These are phyloP conservation scores for Zarea fungicola DNA, from an alignment of 2,329 filamentous ascomycete genomes.

Conservation along the genomic window DNA sequence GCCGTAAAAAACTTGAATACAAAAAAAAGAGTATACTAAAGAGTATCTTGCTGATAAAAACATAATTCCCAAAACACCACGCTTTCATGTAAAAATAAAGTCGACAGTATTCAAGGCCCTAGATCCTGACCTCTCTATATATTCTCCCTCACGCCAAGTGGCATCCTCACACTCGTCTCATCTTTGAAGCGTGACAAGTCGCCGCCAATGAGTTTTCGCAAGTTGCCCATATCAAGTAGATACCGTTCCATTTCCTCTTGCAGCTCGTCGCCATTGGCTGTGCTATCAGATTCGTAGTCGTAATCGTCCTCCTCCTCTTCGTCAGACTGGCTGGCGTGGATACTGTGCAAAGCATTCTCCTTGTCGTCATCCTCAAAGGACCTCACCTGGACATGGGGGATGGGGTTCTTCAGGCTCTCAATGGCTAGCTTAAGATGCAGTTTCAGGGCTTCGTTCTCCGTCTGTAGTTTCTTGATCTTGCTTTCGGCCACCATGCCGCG, in stretches of 20 bases:
- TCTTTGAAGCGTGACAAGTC: constrained; percentile 67
- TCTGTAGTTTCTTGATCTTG: constrained; percentile 86
- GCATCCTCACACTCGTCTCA: constrained; percentile 51
- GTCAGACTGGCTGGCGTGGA: constrained; percentile 35
- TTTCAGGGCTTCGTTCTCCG: constrained; percentile 83
- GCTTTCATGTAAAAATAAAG: constrained; percentile 16
- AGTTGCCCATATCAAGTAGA: constrained; percentile 75
- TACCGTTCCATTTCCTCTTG: constrained; percentile 83
- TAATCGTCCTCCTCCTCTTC: constrained; percentile 58
- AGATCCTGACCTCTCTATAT: no score
- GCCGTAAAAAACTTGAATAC: background rate
- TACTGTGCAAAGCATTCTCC: constrained; percentile 29
- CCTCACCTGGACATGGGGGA: constrained; percentile 53
- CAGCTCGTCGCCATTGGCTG: constrained; percentile 54
- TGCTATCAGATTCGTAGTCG: constrained; percentile 44
- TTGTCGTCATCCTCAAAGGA: constrained; percentile 18
- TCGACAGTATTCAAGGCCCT: background rate
- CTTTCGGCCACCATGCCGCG: constrained; percentile 82
- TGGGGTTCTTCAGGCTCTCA: constrained; percentile 84
- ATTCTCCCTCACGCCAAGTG: constrained; percentile 42
- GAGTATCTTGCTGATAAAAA: constrained; percentile 3
- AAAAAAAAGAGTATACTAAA: background rate
- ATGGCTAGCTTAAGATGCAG: constrained; percentile 85
- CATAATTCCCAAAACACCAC: constrained; percentile 27
- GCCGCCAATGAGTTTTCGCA: constrained; percentile 58